Evolutionary conservation across 768 basidiomycete species (phyloP), one percentile per base, ranked within the genome.

Genomic region (Pilatotrama ljubarskyi): DNA sequence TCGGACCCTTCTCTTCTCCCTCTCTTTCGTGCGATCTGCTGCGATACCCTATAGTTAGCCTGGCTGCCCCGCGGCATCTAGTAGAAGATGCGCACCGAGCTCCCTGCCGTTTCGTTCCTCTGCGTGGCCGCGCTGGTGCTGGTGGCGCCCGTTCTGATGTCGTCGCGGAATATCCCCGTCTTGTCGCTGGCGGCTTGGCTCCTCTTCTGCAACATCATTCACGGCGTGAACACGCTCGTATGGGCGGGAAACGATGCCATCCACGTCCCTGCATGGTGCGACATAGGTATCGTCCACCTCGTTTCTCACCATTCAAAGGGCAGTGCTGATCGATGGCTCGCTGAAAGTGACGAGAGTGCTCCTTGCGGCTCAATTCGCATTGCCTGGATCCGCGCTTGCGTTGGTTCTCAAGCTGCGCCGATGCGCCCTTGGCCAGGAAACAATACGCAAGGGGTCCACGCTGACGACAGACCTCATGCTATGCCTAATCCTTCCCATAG

Each of bases 261-360:
- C 20, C 72, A 67, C 41, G 75, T 74, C 11, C 77, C 82, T 1
- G 78, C 82, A 13, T 94, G 89, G 89, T 93, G 91, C 68, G 91
- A 94, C 69, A 85, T 94, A 47, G 75, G 88, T 90, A 51, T 55
- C 1, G 82, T 68, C 14, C 15, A 18, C 11, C 77, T 74, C 76
- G 59, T 61, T 17, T 68, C 70, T 43, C 73, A 68, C 50, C 41
- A 61, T 18, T 58, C 38, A 0, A 62, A 72, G 41, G 58, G 24
- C 2, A 44, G 64, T 1, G 70, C 73, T 3, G 67, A 74, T 9
- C 77, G 75, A 74, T 77, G 77, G 54, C 77, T 77, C 55, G 72
- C 78, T 18, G 24, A n/a, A 41, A 69, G 63, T 51, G 14, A 64
- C 64, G 26, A 70, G 66, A 59, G 43, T 72, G 1, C 61, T 66